These are phyloP conservation scores for Eucalyptus urophylla DNA, from an alignment of 345 rosid genomes.

Conservation along the genomic window DNA sequence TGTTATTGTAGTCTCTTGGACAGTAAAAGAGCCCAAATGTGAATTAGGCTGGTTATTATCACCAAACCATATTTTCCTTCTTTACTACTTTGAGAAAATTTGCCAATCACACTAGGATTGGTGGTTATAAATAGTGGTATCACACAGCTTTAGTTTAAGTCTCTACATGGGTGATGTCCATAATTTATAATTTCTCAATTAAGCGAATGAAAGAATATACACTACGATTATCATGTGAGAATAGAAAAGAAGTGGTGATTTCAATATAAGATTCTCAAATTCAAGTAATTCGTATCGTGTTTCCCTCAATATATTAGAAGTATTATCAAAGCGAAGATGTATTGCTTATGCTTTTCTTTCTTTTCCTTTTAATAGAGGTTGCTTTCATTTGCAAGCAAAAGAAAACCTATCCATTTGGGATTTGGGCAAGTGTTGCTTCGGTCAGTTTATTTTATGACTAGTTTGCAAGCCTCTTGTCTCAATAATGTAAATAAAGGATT, in stretches of 20 bases:
- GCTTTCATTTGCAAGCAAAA: neutral
- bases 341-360: neutral
- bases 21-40: fast-evolving
- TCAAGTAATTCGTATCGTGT: neutral
- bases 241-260: neutral
- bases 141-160: neutral
- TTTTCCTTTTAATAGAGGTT: no score
- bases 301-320: neutral
- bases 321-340: neutral
- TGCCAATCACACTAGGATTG: neutral
- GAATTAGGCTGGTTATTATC: neutral
- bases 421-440: neutral
- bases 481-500: neutral
- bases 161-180: neutral
- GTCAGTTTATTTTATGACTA: neutral
- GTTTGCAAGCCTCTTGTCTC: neutral
- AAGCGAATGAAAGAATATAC: neutral
- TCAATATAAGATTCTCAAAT: neutral
- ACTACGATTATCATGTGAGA: neutral
- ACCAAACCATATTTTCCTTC: neutral
- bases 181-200: neutral
- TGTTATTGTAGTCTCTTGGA: neutral
- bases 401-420: neutral
- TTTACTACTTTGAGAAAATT: neutral
- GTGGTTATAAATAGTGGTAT: neutral